Base-by-base conservation (phyloP, 2,329 filamentous ascomycete species). In the Aureobasidium sp. region DNA sequence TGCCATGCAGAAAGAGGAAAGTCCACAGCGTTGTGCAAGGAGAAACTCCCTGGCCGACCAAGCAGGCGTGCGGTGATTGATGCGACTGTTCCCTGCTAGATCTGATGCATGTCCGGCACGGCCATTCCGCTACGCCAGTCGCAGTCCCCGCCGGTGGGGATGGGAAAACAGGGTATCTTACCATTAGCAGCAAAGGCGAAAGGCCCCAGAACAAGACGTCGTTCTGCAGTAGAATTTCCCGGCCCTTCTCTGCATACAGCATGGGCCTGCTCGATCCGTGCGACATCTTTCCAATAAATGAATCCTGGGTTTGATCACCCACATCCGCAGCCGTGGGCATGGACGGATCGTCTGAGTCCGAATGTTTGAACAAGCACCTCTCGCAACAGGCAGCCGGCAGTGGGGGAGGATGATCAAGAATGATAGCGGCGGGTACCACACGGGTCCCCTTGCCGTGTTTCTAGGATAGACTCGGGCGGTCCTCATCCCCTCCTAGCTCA, bases 51-150 rank as follows among this genome's bases (percentile, higher is more conserved):
- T 37, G 25, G 25, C 29, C 25, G 51, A 42, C 37, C 35, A 33
- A 21, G 38, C 40, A 45, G 38, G 46, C 25, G 38, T 43, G 51
- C 38, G 50, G 40, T 40, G 50, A 42, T 5, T 37, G 51, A 37
- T 31, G 40, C 25, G 42, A 53, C 23, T 13, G 15, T 57, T 57
- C 55, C 55, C 55, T 47, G 55, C 55, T 58, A 35, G 55, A 58
- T 60, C 47, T 35, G n/a, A 53, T 60, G 58, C 58, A 60, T 51
- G 47, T 38, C 38, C 58, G 58, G 58, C 38, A 46, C 38, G 33
- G 33, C 47, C 25, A 19, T 60, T 60, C 58, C 58, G 58, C 47
- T 46, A 54, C 47, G 58, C 38, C 58, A 38, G 13, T 37, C n/a
- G 38, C 29, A 54, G 37, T 25, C 37, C 43, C 58, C 55, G 21